These are phyloP conservation scores for Umbellularia californica DNA, from an alignment of 164 flowering plant genomes.

Conservation along the genomic window DNA sequence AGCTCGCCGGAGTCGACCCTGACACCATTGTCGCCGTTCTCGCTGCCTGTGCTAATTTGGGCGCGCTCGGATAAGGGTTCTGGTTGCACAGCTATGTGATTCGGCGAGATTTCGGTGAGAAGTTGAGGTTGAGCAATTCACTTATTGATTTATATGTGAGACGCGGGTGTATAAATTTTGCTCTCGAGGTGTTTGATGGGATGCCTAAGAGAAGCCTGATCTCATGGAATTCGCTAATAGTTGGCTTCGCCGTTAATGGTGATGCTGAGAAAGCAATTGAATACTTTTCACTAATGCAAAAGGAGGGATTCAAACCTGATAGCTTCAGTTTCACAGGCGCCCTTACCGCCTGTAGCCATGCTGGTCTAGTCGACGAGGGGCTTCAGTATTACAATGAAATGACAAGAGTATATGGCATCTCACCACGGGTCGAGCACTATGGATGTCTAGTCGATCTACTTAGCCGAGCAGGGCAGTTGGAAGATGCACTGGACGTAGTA, in stretches of 20 bases:
- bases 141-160: conserved; percentile 12
- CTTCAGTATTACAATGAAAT: conserved; percentile 9
- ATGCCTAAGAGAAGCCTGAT: conserved; percentile 4
- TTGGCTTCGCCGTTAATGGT: conserved; percentile 14
- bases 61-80: conserved; percentile 5
- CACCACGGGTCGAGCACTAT: conserved; percentile 11
- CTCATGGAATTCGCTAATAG: conserved; percentile 14
- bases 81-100: conserved; percentile 7
- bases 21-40: conserved; percentile 8
- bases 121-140: conserved; percentile 4
- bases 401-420: conserved; percentile 4
- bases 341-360: conserved; percentile 15
- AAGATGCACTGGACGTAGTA: conserved; percentile 8
- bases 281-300: conserved; percentile 5
- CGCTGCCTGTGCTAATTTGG: conserved; percentile 10
- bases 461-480: conserved; percentile 11
- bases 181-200: too few species aligned
- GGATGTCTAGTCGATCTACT: conserved; percentile 15
- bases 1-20: not conserved
- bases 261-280: conserved; percentile 5
- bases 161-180: too few species aligned
- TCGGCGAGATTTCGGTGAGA: not conserved
- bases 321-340: conserved; percentile 10
- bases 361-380: conserved; percentile 10
- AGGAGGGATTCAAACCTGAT: conserved; percentile 12